Percentiles rank a stretch among this genome's conserved stretches.
Conservation (phyloP, 2,329 filamentous ascomycete genomes). For the Colletotrichum sp. region DNA sequence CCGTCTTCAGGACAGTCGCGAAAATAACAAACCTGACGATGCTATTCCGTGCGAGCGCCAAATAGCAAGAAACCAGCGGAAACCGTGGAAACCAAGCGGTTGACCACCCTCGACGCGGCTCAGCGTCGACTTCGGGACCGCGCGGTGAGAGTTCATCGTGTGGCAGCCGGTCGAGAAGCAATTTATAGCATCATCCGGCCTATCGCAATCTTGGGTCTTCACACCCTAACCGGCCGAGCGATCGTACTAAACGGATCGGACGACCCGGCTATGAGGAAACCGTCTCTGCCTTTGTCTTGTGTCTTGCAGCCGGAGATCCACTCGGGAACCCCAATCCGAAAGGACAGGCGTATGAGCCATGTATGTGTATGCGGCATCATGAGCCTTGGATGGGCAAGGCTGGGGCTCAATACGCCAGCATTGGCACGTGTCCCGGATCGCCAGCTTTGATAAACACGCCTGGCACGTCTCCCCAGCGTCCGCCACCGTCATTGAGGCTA, state of each 20-base stretch:
- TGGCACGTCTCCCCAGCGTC: not conserved
- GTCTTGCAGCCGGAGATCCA: slow-evolving; percentile 1
- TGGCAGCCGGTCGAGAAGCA: slow-evolving; percentile 3
- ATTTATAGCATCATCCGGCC: slow-evolving; percentile 6
- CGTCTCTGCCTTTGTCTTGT: not conserved
- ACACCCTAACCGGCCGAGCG: slow-evolving; percentile 1
- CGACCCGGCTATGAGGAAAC: not conserved
- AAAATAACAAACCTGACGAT: not conserved
- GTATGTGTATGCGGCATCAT: not conserved
- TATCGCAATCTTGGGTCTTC: not conserved
- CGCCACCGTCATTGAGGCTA: not conserved
- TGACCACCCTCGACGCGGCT: not conserved
- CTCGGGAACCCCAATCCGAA: not conserved
- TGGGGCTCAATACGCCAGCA: not conserved
- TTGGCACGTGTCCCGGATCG: slow-evolving; percentile 6
- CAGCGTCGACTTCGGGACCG: not conserved
- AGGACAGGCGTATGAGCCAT: not conserved
- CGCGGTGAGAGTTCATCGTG: slow-evolving; percentile 3
- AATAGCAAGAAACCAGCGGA: not conserved
- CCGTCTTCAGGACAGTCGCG: not conserved
- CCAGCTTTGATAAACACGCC: slow-evolving; percentile 6
- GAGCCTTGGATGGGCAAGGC: not conserved
- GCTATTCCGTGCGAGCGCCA: not conserved
- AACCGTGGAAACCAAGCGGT: slow-evolving; percentile 2
- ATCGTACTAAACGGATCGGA: not conserved